phyloP scores from a whole-genome alignment of 306 rosid genomes.

The Cucumis hystrix region DNA sequence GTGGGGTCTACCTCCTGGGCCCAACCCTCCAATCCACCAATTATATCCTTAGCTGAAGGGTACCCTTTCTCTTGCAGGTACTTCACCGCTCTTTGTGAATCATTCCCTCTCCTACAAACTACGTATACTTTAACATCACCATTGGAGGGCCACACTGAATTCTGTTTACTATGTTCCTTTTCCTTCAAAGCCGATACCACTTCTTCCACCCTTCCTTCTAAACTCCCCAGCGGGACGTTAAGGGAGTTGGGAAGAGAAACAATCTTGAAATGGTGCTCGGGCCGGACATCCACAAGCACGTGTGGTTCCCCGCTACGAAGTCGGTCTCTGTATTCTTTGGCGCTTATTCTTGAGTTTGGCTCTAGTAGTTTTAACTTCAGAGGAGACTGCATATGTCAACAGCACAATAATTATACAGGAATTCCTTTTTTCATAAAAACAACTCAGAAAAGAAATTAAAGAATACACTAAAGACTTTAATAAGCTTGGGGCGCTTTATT shows the following conservation, averaged over 20 bases:
- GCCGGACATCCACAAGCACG: slow-evolving; percentile 75
- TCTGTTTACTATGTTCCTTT: background rate
- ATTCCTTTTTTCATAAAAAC: too few relatives aligned
- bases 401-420: background rate
- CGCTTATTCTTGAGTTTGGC: slow-evolving; percentile 59
- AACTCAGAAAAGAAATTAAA: too few relatives aligned
- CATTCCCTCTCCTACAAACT: slow-evolving; percentile 91
- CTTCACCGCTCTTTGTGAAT: slow-evolving; percentile 90
- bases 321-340: slow-evolving; percentile 45
- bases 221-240: slow-evolving; percentile 56
- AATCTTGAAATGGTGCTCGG: slow-evolving; percentile 72
- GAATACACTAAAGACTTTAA: too few relatives aligned
- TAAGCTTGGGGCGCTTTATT: too few relatives aligned
- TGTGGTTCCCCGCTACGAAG: slow-evolving; percentile 38
- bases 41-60: slow-evolving; percentile 60
- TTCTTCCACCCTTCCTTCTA: slow-evolving; percentile 59
- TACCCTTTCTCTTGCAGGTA: slow-evolving; percentile 63
- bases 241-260: slow-evolving; percentile 79
- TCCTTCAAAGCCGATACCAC: slow-evolving; percentile 22
- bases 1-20: slow-evolving; percentile 57
- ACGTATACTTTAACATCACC: slow-evolving; percentile 31
- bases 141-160: slow-evolving; percentile 7
- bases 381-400: slow-evolving; percentile 35
- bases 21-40: slow-evolving; percentile 87
- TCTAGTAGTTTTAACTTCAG: slow-evolving; percentile 55